Evolutionary conservation across 345 rosid genomes (phyloP).

Genomic region (Aquilaria yunnanensis): DNA sequence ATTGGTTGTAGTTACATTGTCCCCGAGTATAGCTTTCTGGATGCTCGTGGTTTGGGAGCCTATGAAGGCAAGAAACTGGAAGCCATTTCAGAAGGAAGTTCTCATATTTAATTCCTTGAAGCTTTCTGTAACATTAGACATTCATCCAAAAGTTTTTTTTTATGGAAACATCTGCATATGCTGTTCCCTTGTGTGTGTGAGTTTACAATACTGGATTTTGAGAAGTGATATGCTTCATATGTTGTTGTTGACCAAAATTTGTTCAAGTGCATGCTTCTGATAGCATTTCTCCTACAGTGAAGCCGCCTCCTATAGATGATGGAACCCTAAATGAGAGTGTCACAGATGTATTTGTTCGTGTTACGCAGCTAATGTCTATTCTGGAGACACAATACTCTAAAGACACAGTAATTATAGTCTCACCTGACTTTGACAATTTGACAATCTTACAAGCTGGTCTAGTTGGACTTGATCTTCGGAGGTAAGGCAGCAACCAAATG

Average conservation of each 20-base stretch:
- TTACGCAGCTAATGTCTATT: slow-evolving; percentile 91
- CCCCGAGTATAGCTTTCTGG: slow-evolving; percentile 90
- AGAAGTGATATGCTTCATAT: background rate
- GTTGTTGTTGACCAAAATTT: slow-evolving; percentile 4
- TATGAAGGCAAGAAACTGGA: slow-evolving; percentile 83
- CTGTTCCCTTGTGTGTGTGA: background rate
- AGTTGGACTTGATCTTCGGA: slow-evolving; percentile 75
- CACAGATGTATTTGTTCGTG: slow-evolving; percentile 80
- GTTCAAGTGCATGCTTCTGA: slow-evolving; percentile 76
- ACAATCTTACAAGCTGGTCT: slow-evolving; percentile 82
- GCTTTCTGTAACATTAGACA: background rate
- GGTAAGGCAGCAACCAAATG: slow-evolving; percentile 25
- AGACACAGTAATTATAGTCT: slow-evolving; percentile 63
- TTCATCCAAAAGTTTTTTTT: background rate
- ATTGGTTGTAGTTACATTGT: slow-evolving; percentile 61
- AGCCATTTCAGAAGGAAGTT: slow-evolving; percentile 62
- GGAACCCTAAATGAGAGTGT: slow-evolving; percentile 97
- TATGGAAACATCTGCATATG: background rate
- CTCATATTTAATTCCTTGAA: background rate
- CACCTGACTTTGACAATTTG: slow-evolving; percentile 91
- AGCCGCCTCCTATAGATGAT: slow-evolving; percentile 84
- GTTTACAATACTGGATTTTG: background rate
- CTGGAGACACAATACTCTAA: slow-evolving; percentile 89
- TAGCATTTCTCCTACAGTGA: slow-evolving; percentile 63
- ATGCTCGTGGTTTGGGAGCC: slow-evolving; percentile 96